phyloP scores from a whole-genome alignment of 352 stramenopile species.

The Peronosclerospora sorghi region DNA sequence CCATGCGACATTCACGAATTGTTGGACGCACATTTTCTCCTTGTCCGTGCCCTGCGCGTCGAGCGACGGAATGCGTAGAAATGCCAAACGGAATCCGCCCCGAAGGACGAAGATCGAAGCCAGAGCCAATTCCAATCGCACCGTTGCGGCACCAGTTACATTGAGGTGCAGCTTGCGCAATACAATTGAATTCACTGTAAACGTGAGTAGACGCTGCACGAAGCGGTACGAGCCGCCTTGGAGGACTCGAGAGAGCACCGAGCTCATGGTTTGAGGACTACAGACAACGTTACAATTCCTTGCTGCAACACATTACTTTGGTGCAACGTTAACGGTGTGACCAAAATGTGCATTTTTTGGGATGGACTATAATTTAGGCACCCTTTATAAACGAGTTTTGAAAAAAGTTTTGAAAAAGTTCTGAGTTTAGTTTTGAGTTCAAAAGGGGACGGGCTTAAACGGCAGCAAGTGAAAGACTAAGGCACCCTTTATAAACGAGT shows the following conservation, averaged over 20 bases:
- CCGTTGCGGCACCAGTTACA: constrained; percentile 68
- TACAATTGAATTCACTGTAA: constrained; percentile 76
- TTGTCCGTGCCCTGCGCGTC: constrained; percentile 16
- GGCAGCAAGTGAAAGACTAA: no score
- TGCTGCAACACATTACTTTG: neutral
- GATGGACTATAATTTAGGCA: no score
- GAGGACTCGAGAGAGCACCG: constrained; percentile 37
- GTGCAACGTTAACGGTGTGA: no score
- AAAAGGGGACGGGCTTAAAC: no score
- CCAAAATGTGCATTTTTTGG: no score
- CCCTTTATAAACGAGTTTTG: no score
- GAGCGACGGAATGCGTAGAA: constrained; percentile 67
- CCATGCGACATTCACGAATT: constrained; percentile 71
- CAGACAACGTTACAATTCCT: no score
- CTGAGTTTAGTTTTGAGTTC: no score
- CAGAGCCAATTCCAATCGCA: constrained; percentile 83
- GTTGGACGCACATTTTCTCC: constrained; percentile 25
- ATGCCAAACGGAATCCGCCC: constrained; percentile 81
- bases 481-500: no score
- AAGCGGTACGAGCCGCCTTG: constrained; percentile 69
- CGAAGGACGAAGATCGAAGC: constrained; percentile 85
- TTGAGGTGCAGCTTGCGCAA: constrained; percentile 59
- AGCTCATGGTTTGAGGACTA: neutral
- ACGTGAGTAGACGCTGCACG: constrained; percentile 77
- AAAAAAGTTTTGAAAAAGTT: no score